These are phyloP conservation scores for Tranzscheliella williamsii DNA, from an alignment of 1,284 basidiomycete species.

Conservation along the genomic window DNA sequence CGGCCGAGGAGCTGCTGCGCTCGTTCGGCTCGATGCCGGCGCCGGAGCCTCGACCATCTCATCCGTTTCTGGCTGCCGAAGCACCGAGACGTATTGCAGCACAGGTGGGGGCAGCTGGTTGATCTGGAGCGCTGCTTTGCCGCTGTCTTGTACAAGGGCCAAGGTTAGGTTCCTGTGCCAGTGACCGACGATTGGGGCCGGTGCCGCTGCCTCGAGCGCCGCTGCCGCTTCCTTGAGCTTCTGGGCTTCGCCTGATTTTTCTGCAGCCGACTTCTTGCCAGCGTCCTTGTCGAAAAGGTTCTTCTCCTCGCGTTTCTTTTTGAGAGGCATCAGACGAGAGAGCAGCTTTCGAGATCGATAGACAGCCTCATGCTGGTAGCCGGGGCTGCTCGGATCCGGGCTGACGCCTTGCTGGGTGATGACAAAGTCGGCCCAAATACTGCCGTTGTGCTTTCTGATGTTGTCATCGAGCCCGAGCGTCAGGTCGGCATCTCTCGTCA, in stretches of 20 bases:
- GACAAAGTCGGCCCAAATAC: conserved; percentile 78
- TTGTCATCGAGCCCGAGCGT: conserved; percentile 15
- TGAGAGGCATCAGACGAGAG: conserved; percentile 77
- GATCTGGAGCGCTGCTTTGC: conserved; percentile 68
- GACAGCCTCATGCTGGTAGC: conserved; percentile 66
- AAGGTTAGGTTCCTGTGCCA: conserved; percentile 91
- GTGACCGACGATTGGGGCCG: conserved; percentile 69
- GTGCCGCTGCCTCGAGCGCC: background rate
- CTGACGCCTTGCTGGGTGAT: conserved; percentile 71
- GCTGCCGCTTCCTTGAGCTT: conserved; percentile 1
- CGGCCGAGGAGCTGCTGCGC: conserved; percentile 2
- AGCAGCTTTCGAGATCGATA: conserved; percentile 79
- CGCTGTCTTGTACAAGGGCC: conserved; percentile 69
- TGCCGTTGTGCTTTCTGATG: conserved; percentile 28
- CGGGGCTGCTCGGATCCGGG: conserved; percentile 68
- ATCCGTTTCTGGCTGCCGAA: conserved; percentile 10
- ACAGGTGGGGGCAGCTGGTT: conserved; percentile 70
- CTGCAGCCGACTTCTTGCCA: conserved; percentile 5
- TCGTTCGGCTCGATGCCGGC: conserved; percentile 1
- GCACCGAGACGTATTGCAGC: conserved; percentile 54
- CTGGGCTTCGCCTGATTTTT: conserved; percentile 64
- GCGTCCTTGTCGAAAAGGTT: conserved; percentile 68
- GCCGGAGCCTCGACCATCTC: conserved; percentile 10
- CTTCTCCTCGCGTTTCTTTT: conserved; percentile 77
- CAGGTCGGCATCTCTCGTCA: conserved; percentile 30